Evolutionary conservation across 495 filamentous ascomycete genomes (phyloP).

Genomic region (Acidiella bohemica): DNA sequence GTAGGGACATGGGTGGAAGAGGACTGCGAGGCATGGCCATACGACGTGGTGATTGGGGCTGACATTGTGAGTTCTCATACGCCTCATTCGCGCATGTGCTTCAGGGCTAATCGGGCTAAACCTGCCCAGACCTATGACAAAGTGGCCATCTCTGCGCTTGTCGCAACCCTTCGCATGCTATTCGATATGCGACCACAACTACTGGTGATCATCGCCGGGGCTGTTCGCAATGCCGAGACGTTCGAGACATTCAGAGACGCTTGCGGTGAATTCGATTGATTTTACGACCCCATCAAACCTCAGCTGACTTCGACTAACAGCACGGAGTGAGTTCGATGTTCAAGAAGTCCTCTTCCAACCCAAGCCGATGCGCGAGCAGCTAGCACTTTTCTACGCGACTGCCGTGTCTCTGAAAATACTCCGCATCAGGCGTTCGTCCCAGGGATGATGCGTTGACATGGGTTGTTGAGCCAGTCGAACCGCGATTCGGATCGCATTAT

Average conservation of each 20-base stretch:
- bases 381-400: constrained; percentile 16
- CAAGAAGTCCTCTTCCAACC: constrained; percentile 11
- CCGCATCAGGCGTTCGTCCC: too few species aligned
- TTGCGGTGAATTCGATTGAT: constrained; percentile 53
- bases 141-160: constrained; percentile 41
- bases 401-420: constrained; percentile 17
- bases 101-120: too few species aligned
- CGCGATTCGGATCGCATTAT: too few species aligned
- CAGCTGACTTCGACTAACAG: too few species aligned
- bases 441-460: too few species aligned
- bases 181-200: constrained; percentile 38
- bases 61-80: constrained; percentile 30
- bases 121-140: constrained; percentile 50
- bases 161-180: constrained; percentile 42
- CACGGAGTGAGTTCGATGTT: constrained; percentile 10
- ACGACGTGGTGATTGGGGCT: constrained; percentile 28
- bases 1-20: constrained; percentile 17
- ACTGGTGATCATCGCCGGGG: constrained; percentile 44
- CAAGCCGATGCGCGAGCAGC: constrained; percentile 15
- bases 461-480: too few species aligned
- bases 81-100: too few species aligned
- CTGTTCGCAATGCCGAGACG: constrained; percentile 50
- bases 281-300: too few species aligned
- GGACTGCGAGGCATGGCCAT: constrained; percentile 16
- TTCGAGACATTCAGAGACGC: constrained; percentile 41